Base-by-base conservation (phyloP, 345 rosid species). In the Lepidium didymum region DNA sequence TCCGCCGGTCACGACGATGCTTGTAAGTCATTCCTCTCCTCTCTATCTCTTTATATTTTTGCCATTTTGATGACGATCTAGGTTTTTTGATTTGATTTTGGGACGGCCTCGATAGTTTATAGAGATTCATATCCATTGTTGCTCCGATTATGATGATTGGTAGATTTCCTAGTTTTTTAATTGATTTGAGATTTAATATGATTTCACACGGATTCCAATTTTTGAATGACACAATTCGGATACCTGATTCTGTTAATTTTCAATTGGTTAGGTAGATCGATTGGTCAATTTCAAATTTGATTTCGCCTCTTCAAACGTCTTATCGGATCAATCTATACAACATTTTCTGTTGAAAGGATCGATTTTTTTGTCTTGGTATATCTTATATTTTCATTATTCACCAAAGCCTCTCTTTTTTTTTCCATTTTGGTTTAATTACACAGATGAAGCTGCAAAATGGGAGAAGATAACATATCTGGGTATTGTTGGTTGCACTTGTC, bases 401-500 rank as follows among this genome's bases (percentile, higher is more conserved):
- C 25, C 59, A 42, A 14, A 56, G 10, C 33, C 33, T 67, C 25
- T 41, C 8, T 52, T 27, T 8, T 8, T 25, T 12, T n/a, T n/a
- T n/a, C n/a, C n/a, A n/a, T n/a, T n/a, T 15, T 0, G 2, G 13
- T 31, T 46, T 14, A 16, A n/a, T 19, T 23, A 7, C 1, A 50
- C 74, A 90, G 99, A 72, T 69, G 99, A 90, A 78, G 82, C 88
- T 6, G 94, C 86, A 0, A 94, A 94, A 31, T 94, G 99, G 99
- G 89, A 90, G 90, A 90, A 87, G 86, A 90, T 94, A 44, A 84
- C 97, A 0, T 87, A 87, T 70, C 12, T 84, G 15, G 99, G 95
- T 13, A 79, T 84, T 56, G 88, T 75, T 44, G 21, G 84, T 3
- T 94, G 99, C 85, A 80, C 85, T n/a, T 40, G 68, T 21, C 46